Evolutionary conservation across 2,329 filamentous ascomycete genomes (phyloP), one percentile per base, ranked within the genome.

Genomic region (Calonectria pteridis): DNA sequence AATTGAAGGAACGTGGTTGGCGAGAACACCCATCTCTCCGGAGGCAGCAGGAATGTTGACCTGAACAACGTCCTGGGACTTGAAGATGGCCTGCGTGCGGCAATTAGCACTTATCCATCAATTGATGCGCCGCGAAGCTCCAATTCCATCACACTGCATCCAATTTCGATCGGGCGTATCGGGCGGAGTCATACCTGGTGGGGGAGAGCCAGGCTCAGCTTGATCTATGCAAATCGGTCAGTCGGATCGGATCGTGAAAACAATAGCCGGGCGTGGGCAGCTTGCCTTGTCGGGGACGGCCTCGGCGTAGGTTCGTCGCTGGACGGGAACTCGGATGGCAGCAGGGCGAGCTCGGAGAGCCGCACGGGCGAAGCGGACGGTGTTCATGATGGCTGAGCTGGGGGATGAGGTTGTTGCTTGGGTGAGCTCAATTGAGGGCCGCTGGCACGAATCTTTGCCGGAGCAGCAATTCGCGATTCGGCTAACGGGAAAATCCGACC

Each of bases 31-130:
- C 97, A 99, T 99, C 83, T 98, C 97, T 86, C 97, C 97, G 77
- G 96, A 97, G 87, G 98, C 97, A 84, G 97, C 97, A 86, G 97
- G 94, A 84, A 99, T 93, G 92, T 99, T 99, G 90, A 99, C 97
- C 90, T 99, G 97, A 84, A 98, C 93, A 84, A 93, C 91, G 84
- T 91, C 90, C 83, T 92, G 88, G 81, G 88, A 92, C 86, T 91
- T 91, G 89, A 91, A 93, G 88, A 93, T 88, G 82, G 93, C 88
- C 94, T 95, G 84, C 76, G 77, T 88, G 88, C 86, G 88, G 86
- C 82, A 88, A 88, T 90, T 90, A 90, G 86, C 84, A 82, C 70
- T 74, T 66, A 73, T 79, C 73, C 77, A 73, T 81, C 78, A 79
- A 81, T 80, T 80, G 79, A 71, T 68, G 73, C 72, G 73, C 71